A percentile compares a stretch with the other conserved stretches of the same genome.
Conservation (phyloP, 225 moss, liverwort and hornwort genomes). For the Bryum argenteum region DNA sequence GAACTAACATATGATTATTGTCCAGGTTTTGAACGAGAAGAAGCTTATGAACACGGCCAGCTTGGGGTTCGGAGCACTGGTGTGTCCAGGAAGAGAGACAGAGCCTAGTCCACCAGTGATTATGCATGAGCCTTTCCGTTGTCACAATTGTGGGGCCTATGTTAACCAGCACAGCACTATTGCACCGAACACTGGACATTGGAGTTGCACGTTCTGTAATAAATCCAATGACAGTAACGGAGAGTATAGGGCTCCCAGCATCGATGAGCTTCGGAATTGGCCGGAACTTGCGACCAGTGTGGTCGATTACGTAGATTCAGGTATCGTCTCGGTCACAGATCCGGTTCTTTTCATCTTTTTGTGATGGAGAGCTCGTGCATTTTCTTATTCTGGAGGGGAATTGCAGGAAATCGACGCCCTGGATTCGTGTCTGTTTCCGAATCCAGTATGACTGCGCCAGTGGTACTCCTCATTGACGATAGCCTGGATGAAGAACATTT, state of each 20-base stretch:
- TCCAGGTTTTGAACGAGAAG: constrained; percentile 75
- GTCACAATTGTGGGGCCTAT: constrained; percentile 89
- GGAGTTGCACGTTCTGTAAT: constrained; percentile 90
- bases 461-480: constrained; percentile 88
- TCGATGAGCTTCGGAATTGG: constrained; percentile 78
- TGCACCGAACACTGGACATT: constrained; percentile 71
- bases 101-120: constrained; percentile 71
- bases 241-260: constrained; percentile 69
- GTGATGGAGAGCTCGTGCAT: neutral
- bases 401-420: constrained; percentile 78
- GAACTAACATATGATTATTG: neutral
- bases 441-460: constrained; percentile 89
- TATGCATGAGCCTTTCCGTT: constrained; percentile 78
- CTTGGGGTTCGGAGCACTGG: constrained; percentile 91
- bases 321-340: constrained; percentile 29
- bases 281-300: constrained; percentile 94
- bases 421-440: constrained; percentile 95
- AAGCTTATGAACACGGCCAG: constrained; percentile 84
- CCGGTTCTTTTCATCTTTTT: constrained; percentile 11
- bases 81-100: constrained; percentile 83
- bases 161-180: constrained; percentile 85
- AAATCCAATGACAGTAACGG: constrained; percentile 87
- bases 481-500: constrained; percentile 87
- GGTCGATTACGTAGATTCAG: constrained; percentile 93
- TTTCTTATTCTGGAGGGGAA: constrained; percentile 10